Conservation (phyloP, 1,284 basidiomycete species). For the Austroboletus rostrupii region DNA sequence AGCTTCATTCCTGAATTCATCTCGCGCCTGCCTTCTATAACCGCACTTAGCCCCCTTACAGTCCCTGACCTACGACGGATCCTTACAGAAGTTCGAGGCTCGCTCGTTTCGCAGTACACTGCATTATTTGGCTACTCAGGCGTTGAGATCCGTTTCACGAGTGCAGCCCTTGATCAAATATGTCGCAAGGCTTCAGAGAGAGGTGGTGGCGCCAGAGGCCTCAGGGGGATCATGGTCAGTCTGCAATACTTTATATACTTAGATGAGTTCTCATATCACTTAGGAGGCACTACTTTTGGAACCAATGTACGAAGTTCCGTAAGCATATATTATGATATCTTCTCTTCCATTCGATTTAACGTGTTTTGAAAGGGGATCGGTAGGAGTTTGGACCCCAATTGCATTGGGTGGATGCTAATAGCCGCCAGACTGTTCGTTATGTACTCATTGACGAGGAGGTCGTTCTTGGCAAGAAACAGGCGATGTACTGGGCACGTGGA, state of each 20-base stretch:
- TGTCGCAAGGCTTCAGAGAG: slow-evolving; percentile 74
- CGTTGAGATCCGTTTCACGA: slow-evolving; percentile 80
- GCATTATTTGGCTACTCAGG: slow-evolving; percentile 78
- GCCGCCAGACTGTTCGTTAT: slow-evolving; percentile 51
- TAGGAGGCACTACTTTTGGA: slow-evolving; percentile 79
- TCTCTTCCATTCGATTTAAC: slow-evolving; percentile 5
- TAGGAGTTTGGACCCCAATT: slow-evolving; percentile 21
- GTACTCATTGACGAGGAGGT: slow-evolving; percentile 58
- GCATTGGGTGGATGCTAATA: slow-evolving; percentile 6
- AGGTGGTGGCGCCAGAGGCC: slow-evolving; percentile 85
- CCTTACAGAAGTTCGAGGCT: slow-evolving; percentile 87
- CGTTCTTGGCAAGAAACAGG: slow-evolving; percentile 45
- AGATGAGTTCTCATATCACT: slow-evolving; percentile 3
- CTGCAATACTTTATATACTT: not conserved
- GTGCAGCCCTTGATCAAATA: slow-evolving; percentile 68
- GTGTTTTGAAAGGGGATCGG: slow-evolving; percentile 39
- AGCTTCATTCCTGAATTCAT: slow-evolving; percentile 95
- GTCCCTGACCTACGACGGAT: slow-evolving; percentile 80
- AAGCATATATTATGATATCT: slow-evolving; percentile 38
- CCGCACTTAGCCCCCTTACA: slow-evolving; percentile 75
- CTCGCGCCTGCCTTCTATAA: slow-evolving; percentile 84
- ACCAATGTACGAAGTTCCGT: slow-evolving; percentile 90
- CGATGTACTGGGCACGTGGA: slow-evolving; percentile 59
- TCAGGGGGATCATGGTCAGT: slow-evolving; percentile 83
- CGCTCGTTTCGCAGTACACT: slow-evolving; percentile 86